phyloP scores from a whole-genome alignment of 305 asterid species.

The Fraxinus ornus region DNA sequence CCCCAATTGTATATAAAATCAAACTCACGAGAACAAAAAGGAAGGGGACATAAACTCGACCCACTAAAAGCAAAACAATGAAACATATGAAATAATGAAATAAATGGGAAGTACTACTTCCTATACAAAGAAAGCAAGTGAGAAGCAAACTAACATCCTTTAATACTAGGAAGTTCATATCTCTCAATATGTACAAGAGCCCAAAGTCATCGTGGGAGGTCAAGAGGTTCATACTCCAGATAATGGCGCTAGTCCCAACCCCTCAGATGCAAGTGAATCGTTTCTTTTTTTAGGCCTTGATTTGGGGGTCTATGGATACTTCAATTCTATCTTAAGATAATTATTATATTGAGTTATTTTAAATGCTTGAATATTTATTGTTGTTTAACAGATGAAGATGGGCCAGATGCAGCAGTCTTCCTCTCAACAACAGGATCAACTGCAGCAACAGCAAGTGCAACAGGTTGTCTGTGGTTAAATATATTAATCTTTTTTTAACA shows the following conservation, averaged over 20 bases:
- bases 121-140: background rate
- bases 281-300: background rate
- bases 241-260: background rate
- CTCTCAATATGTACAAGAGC: background rate
- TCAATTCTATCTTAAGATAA: background rate
- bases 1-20: background rate
- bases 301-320: background rate
- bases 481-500: slow-evolving; percentile 10
- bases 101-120: background rate
- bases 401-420: slow-evolving; percentile 87
- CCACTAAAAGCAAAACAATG: background rate
- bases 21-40: background rate
- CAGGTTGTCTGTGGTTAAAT: slow-evolving; percentile 51
- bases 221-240: background rate
- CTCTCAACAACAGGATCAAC: slow-evolving; percentile 86
- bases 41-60: background rate
- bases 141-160: background rate
- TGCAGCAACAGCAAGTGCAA: slow-evolving; percentile 83
- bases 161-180: background rate
- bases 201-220: background rate
- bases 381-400: slow-evolving; percentile 68
- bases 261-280: background rate
- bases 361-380: background rate
- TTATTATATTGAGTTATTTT: background rate
- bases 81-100: background rate